Evolutionary conservation across 441 rosid genomes (phyloP), one percentile per base, ranked within the genome.

Genomic region (Theobroma grandiflorum): DNA sequence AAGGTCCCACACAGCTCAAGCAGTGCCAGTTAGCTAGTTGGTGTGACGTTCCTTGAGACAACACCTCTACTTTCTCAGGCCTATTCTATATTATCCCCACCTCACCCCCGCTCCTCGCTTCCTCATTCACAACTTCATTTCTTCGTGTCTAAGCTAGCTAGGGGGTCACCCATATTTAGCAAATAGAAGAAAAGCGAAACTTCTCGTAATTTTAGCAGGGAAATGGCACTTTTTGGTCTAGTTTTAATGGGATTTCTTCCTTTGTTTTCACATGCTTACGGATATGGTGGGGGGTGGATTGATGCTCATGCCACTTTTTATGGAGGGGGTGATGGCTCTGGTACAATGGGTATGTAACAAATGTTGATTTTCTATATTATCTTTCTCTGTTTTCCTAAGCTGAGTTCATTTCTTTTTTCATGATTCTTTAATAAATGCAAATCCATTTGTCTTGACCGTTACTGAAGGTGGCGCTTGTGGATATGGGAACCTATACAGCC

Each of bases 251-350:
- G 80, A 2, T 12, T 76, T 31, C 81, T 90, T 53, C 61, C 73
- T 40, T 53, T 80, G 55, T 47, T 77, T 15, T 78, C 80, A 10
- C 49, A 63, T 33, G 85, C 75, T 70, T 73, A 50, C 78, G 87
- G 81, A 6, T 18, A 73, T 75, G 88, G 83, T 18, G 83, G 78
- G 7, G 87, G 85, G 1, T 89, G 92, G 94, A 77, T 31, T 53
- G 20, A 85, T 77, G 92, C 94, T 61, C 92, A 89, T 79, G 94
- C 94, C 38, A 89, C 94, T 58, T 89, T 89, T 55, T 90, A 90
- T 4, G 92, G 92, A 1, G 91, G 90, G 0, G 90, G 86, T 31
- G 92, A 88, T 16, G 92, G 90, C 61, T 84, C 94, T 7, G 90
- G 89, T 37, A 87, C 94, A 61, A 89, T 89, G 90, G 92, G 94